Base-by-base conservation (phyloP, 1,139 yeast genomes). In the Blastobotrys proliferans region DNA sequence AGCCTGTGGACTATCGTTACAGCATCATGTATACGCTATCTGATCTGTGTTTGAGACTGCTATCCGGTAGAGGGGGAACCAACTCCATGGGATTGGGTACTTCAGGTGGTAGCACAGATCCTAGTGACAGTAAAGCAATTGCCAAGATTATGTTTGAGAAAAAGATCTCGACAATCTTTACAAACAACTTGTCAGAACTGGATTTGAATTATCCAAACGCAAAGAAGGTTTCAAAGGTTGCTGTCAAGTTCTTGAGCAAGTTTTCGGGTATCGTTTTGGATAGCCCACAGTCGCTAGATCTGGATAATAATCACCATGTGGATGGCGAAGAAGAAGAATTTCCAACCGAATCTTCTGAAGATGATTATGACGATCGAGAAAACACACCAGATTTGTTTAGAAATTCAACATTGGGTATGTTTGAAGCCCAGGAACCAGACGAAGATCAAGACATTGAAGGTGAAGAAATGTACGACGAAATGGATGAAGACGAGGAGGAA, bases 401-500 rank as follows among this genome's bases (percentile, higher is more conserved):
- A 41, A 87, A 90, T 59, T 88, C 97, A 0, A 86, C 97, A 0
- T 70, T 90, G 41, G 97, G 97, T 1, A 88, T 90, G 95, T 90
- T 84, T 59, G 97, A 90, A 55, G 81, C 85, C 40, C 83, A 73
- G 26, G 94, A 84, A 41, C 74, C 79, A 31, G 87, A 81, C 49
- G 80, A 82, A 42, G 90, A 83, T 37, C 77, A 68, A 18, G 77
- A 70, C 11, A 70, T 62, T 16, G 72, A 62, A 40, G 76, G 68
- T 6, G 70, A 60, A 27, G 70, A 63, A 16, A 62, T 54, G 17
- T 58, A 57, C 35, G 62, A 55, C 19, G 56, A 51, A 28, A 59
- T 52, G 18, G 56, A 53, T 10, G 56, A 53, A 11, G 53, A 57
- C 32, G 63, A 53, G n/a, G 64, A 57, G 22, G 64, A 57, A 32